phyloP scores from a whole-genome alignment of 768 basidiomycete genomes.

The Auriscalpium microsporum region DNA sequence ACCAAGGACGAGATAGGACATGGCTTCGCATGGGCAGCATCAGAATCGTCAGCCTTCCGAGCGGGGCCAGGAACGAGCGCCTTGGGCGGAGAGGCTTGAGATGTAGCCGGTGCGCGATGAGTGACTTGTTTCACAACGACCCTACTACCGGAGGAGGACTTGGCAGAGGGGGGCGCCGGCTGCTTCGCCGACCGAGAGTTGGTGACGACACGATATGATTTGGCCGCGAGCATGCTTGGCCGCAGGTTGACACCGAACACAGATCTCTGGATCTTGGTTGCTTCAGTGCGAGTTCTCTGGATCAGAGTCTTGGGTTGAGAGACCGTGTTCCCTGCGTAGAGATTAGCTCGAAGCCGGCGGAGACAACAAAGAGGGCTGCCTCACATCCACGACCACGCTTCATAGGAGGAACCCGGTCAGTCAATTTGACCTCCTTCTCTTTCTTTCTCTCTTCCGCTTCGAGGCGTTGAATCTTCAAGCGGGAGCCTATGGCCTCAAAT shows the following conservation, averaged over 20 bases:
- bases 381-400: slow-evolving; percentile 58
- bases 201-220: slow-evolving; percentile 31
- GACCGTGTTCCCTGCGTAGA: slow-evolving; percentile 22
- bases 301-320: slow-evolving; percentile 58
- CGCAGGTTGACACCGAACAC: slow-evolving; percentile 46
- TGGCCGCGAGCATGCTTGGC: slow-evolving; percentile 44
- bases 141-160: slow-evolving; percentile 15
- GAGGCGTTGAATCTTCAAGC: slow-evolving; percentile 56
- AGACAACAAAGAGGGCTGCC: slow-evolving; percentile 17
- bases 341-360: slow-evolving; percentile 3
- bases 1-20: not conserved
- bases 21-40: too few species aligned
- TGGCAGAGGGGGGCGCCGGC: slow-evolving; percentile 26
- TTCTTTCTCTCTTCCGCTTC: slow-evolving; percentile 70
- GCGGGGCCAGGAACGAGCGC: not conserved
- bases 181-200: slow-evolving; percentile 4
- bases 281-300: slow-evolving; percentile 68
- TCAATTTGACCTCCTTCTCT: slow-evolving; percentile 68
- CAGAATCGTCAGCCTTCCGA: too few species aligned
- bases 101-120: slow-evolving; percentile 2
- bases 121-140: not conserved
- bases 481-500: slow-evolving; percentile 53
- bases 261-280: slow-evolving; percentile 56
- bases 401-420: slow-evolving; percentile 55
- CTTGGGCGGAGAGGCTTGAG: not conserved